A percentile compares a stretch with the other conserved stretches of the same genome.
phyloP scores from a whole-genome alignment of 805 yeast species.

The Spathaspora girioi region DNA sequence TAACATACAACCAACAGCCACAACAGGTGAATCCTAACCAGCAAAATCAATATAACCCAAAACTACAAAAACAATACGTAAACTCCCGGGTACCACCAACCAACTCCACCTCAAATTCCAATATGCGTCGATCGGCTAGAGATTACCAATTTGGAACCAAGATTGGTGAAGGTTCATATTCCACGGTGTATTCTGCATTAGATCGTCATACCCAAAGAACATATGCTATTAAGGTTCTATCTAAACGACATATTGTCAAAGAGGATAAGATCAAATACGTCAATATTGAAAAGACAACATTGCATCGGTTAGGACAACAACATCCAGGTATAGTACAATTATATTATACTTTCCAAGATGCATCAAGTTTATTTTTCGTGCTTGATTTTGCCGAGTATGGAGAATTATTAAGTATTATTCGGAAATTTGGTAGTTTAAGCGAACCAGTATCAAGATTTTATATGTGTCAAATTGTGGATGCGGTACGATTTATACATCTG shows the following conservation, averaged over 20 bases:
- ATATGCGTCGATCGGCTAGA: constrained; percentile 49
- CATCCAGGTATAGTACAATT: constrained; percentile 94
- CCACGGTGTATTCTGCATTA: constrained; percentile 85
- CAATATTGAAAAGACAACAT: constrained; percentile 87
- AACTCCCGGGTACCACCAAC: background rate
- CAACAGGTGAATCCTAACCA: background rate
- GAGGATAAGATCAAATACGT: constrained; percentile 95
- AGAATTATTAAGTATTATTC: constrained; percentile 78
- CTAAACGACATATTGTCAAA: constrained; percentile 87
- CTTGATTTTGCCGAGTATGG: constrained; percentile 94
- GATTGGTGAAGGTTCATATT: constrained; percentile 94
- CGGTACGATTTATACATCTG: constrained; percentile 82
- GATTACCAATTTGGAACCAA: constrained; percentile 88
- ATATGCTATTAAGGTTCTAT: constrained; percentile 87
- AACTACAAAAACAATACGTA: background rate
- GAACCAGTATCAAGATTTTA: constrained; percentile 77
- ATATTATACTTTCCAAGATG: constrained; percentile 94
- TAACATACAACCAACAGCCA: background rate
- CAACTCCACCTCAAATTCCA: no score
- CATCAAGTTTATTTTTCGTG: constrained; percentile 81
- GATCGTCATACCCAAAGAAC: constrained; percentile 71
- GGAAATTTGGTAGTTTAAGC: constrained; percentile 72
- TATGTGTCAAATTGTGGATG: constrained; percentile 84
- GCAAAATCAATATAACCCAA: background rate
- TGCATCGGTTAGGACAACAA: constrained; percentile 75